Base-by-base conservation (phyloP, 2,329 filamentous ascomycete genomes). In the Dactylellina drechsleri region DNA sequence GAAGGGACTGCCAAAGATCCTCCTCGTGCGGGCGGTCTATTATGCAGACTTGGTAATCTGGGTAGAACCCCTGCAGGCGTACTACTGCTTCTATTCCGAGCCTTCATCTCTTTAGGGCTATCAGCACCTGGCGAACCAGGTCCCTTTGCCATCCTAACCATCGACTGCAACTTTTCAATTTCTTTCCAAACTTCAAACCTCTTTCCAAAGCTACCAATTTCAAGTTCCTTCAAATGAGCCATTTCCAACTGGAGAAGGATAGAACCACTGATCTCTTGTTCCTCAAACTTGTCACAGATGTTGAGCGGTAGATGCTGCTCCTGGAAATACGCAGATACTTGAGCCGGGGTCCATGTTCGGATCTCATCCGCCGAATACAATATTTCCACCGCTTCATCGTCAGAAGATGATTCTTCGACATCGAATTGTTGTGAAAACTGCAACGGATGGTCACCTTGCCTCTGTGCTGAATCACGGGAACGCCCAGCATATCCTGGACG, bases 211-310 rank as follows among this genome's bases (percentile, higher is more conserved):
- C 78, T 79, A 7, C 78, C 78, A 49, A 79, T 66, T 15, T 79
- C 78, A 40, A 79, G 61, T 31, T 79, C 79, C 47, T 79, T 79
- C 26, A 79, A 70, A 50, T 79, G 78, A 3, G 77, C 52, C 78
- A 79, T 79, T 50, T 79, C 78, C 20, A 79, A 66, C 49, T 79
- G 77, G 61, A 99, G 83, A 45, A 99, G 84, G 2, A 98, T 94
- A 79, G 98, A 93, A 57, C 95, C 95, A 1, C 91, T 90, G 70
- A 99, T 98, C 81, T 99, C 95, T 82, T 99, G 94, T 80, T 98
- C 93, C 78, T 90, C 86, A 80, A 99, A 99, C 2, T 98, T 92
- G 77, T 96, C 91, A 80, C 95, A 99, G 79, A 98, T 94, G 78
- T 90, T 89, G 79, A 90, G 89, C 81, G 98, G 94, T 6, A 98